Base-by-base conservation (phyloP, 306 rosid genomes). In the Luffa aegyptiaca region DNA sequence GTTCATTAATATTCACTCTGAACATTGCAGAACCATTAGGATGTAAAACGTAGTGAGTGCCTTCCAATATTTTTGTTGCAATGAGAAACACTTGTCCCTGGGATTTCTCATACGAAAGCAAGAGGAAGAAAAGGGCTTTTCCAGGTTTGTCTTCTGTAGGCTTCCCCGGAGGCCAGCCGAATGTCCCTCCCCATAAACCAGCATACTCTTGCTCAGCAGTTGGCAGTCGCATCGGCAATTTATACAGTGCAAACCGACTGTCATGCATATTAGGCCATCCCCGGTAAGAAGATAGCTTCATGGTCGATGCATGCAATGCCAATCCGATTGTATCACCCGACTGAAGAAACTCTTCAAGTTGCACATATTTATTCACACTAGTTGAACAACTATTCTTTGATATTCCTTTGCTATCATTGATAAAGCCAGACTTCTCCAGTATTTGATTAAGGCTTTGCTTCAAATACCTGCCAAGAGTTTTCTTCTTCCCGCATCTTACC, bases 201-300 rank as follows among this genome's bases (percentile, higher is more conserved):
- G 98, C 97, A 86, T 85, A 91, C 86, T 91, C 93, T 42, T 91
- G 91, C 56, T 89, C 92, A 20, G 76, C 86, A 39, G 86, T 82
- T 8, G 95, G 88, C 72, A 82, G 86, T 63, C 88, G 90, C 90
- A 90, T 82, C 33, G 97, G 97, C 83, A 94, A 81, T 86, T 91
- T 94, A 90, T 94, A 94, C 61, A 94, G 90, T 52, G 98, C 98
- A 87, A 86, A 92, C 36, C 90, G 91, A 79, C 84, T 92, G 31
- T 94, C 98, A 37, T 88, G 98, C 98, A 94, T 92, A 86, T 91
- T 94, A 52, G 98, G 98, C 98, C 98, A 94, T 78, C 97, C 95
- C 49, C 97, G 89, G 85, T 92, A 94, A 73, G 95, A 91, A 57
- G 97, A 90, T 59, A 94, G 78, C 87, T 88, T 91, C 31, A 84